Conservation (phyloP, 1,284 basidiomycete species). For the Boletus semigastroideus region DNA sequence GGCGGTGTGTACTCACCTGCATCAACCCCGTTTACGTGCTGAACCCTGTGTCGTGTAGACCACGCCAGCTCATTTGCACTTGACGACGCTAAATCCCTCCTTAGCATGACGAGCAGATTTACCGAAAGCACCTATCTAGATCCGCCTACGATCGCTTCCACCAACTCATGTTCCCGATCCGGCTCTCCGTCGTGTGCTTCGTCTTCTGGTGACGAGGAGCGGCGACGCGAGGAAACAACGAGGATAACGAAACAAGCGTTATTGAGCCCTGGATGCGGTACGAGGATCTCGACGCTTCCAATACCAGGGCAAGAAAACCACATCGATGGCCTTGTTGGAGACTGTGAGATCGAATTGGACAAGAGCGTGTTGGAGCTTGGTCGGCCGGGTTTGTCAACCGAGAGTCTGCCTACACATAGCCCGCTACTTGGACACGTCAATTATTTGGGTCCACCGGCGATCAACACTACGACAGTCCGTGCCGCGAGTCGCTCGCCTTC, state of each 20-base stretch:
- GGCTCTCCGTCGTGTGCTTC: slow-evolving; percentile 19
- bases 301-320: slow-evolving; percentile 1
- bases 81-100: slow-evolving; percentile 31
- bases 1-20: slow-evolving; percentile 23
- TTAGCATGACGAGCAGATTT: slow-evolving; percentile 32
- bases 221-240: slow-evolving; percentile 19
- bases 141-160: slow-evolving; percentile 25
- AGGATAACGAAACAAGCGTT: slow-evolving; percentile 23
- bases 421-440: slow-evolving; percentile 4
- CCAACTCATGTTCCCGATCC: slow-evolving; percentile 21
- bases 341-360: slow-evolving; percentile 19
- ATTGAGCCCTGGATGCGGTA: slow-evolving; percentile 23
- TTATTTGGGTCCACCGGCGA: slow-evolving; percentile 1
- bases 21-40: slow-evolving; percentile 10
- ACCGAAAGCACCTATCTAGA: slow-evolving; percentile 33
- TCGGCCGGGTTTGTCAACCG: slow-evolving; percentile 31
- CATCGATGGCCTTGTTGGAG: slow-evolving; percentile 2
- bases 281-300: slow-evolving; percentile 28
- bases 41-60: slow-evolving; percentile 16
- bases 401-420: slow-evolving; percentile 26
- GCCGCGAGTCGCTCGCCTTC: slow-evolving; percentile 12
- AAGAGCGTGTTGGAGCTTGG: slow-evolving; percentile 32
- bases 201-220: slow-evolving; percentile 25
- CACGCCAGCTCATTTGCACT: slow-evolving; percentile 13
- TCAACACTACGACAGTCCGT: neutral